These are phyloP conservation scores for Fonsecaea pedrosoi DNA, from an alignment of 2,329 filamentous ascomycete species.

Conservation along the genomic window DNA sequence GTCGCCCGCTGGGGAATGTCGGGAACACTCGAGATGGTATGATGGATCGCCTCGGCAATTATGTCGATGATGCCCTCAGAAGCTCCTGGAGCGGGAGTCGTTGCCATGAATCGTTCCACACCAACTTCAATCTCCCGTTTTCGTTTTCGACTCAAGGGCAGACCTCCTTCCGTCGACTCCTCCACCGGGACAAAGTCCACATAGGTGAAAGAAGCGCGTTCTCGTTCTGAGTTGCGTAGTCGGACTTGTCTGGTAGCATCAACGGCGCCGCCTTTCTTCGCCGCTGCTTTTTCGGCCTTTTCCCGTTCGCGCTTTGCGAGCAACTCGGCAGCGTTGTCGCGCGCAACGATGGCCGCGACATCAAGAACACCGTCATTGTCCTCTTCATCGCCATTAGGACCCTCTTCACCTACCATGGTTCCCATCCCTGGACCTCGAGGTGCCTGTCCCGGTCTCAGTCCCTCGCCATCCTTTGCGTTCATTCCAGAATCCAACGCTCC, in stretches of 20 bases:
- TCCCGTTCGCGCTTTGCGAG: conserved; percentile 69
- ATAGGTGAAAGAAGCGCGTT: conserved; percentile 66
- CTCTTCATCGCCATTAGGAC: conserved; percentile 51
- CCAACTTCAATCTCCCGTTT: conserved; percentile 67
- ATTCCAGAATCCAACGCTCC: conserved; percentile 57
- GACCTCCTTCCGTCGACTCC: conserved; percentile 56
- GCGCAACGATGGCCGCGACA: conserved; percentile 69
- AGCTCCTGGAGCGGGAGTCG: conserved; percentile 50
- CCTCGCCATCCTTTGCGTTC: conserved; percentile 47
- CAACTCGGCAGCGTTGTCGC: conserved; percentile 68
- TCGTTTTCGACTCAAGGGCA: conserved; percentile 59
- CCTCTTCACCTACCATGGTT: conserved; percentile 61
- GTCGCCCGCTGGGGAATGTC: conserved; percentile 83
- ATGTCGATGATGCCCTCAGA: conserved; percentile 75
- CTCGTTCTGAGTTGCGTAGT: conserved; percentile 65
- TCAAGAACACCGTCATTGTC: conserved; percentile 69
- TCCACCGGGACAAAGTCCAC: conserved; percentile 65
- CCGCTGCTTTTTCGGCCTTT: conserved; percentile 62
- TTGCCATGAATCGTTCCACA: conserved; percentile 65
- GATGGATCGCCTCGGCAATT: conserved; percentile 83
- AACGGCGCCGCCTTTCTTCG: conserved; percentile 59
- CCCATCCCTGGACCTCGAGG: conserved; percentile 62
- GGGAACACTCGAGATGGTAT: conserved; percentile 79
- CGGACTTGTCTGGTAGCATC: conserved; percentile 57
- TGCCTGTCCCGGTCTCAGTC: conserved; percentile 50